Base-by-base conservation (phyloP, 371 early-diverging fungal genomes). In the Apophysomyces sp. region DNA sequence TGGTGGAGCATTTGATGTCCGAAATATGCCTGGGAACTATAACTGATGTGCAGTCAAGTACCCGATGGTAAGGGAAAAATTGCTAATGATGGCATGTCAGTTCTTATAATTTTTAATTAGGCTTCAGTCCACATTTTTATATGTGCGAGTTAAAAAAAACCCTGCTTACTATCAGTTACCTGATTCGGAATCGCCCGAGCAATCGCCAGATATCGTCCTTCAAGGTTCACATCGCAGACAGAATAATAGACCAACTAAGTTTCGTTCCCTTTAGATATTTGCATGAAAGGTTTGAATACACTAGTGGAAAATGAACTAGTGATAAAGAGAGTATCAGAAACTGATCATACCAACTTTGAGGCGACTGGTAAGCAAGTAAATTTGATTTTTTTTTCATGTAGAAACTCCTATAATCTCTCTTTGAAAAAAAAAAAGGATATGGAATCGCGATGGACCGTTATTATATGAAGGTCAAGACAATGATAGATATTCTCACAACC, bases 1-100 rank as follows among this genome's bases (percentile, higher is more conserved):
- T 95, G 52, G 86, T 86, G 59, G 94, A 95, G 66, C 88, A 91
- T 69, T 59, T 98, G 37, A 88, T 91, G 74, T 87, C 94, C 8
- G 95, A 96, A 63, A 87, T 95, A 15, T 90, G 87, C 26, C 66
- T 94, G 4, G 87, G 89, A 2, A 85, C 89, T 7, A 85, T 96
- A 21, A 57, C 49, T 30, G 82, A 73, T 57, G 58, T 80, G 1
- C 55, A 67, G n/a, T 71, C 79, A 4, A 89, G 87, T 6, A 69
- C 90, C 6, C 67, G 84, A 57, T 96, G 94, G 91, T 78, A 73
- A 9, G 24, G 49, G 2, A 30, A 15, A 34, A 32, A 52, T 28
- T 7, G 18, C 9, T 57, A 40, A 12, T 56, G n/a, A 16, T n/a
- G 18, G n/a, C 18, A 51, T 21, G n/a, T 32, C 32, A 41, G 26